These are phyloP conservation scores for Cyclotella cryptica DNA, from an alignment of 108 stramenopile species.

Conservation along the genomic window DNA sequence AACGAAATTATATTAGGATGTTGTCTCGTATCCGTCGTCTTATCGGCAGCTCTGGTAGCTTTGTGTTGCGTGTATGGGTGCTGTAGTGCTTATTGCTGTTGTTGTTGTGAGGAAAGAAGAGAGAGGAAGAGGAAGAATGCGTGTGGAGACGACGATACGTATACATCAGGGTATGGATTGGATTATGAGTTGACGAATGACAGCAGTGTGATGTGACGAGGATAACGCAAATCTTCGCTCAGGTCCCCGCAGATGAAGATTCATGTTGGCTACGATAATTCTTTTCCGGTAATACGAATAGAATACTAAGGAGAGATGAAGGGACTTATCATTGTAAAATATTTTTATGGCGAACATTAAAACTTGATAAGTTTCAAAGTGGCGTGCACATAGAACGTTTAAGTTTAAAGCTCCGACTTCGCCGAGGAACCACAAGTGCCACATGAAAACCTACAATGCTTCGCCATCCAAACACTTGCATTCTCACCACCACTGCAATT, in stretches of 20 bases:
- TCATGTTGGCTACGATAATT: too few species aligned
- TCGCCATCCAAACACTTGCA: constrained; percentile 39
- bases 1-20: constrained; percentile 15
- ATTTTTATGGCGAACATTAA: too few species aligned
- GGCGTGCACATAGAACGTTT: background rate
- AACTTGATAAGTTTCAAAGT: too few species aligned
- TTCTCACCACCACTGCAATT: constrained; percentile 20
- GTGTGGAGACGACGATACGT: background rate
- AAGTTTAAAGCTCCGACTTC: constrained; percentile 30
- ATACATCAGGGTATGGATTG: background rate
- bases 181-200: constrained; percentile 8
- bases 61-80: constrained; percentile 13
- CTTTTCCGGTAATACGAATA: too few species aligned
- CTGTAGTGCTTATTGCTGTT: constrained; percentile 9
- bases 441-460: constrained; percentile 49
- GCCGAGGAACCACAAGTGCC: constrained; percentile 31
- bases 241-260: background rate
- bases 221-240: background rate
- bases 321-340: too few species aligned
- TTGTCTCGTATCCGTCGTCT: background rate
- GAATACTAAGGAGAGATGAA: too few species aligned
- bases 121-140: background rate
- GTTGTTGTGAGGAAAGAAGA: constrained; percentile 15
- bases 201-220: background rate
- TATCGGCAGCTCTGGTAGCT: background rate